Base-by-base conservation (phyloP, 2,329 filamentous ascomycete species). In the Penicillium sp. region DNA sequence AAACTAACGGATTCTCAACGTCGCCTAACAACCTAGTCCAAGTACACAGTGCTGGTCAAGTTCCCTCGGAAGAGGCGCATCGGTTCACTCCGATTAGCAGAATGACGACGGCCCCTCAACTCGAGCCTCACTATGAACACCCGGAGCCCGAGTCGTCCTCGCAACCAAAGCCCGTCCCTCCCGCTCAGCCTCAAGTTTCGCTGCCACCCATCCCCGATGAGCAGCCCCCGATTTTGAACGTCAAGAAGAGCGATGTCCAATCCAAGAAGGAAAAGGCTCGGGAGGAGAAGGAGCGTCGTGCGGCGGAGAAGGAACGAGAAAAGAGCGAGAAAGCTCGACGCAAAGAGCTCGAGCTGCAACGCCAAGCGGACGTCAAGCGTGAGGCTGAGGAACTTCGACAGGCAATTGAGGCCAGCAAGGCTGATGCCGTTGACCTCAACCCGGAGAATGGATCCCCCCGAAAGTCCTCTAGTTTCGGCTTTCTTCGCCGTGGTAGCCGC, bases 401-500 rank as follows among this genome's bases (percentile, higher is more conserved):
- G 58, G 88, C 85, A 0, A 79, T 92, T 4, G 87, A 90, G 61
- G 85, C 85, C 28, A 91, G 88, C 77, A 90, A 85, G 73, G 81
- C 82, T 61, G 82, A 84, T 8, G 85, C 87, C 10, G 82, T 80
- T 1, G 84, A 88, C 38, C 85, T 74, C 42, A 72, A 72, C 43
- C 65, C 63, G 7, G 73, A 75, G 19, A 70, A 69, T 40, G 70
- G 68, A 5, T 81, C 86, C 6, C 67, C 71, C 25, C 77, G 74
- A 54, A 76, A 75, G 26, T 66, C 76, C 8, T 67, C 74, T 54
- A 76, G 80, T 7, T 79, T 95, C 45, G 87, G 86, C 69, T 83
- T 91, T 48, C 87, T 90, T 65, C 85, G 88, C 67, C 84, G 88
- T 57, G 87, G 87, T 10, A 92, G 89, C 75, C 94, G 91, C 79